Percentiles rank a stretch among this genome's conserved stretches.
Conservation (phyloP, 495 filamentous ascomycete species). For the Talaromyces thailandensis region DNA sequence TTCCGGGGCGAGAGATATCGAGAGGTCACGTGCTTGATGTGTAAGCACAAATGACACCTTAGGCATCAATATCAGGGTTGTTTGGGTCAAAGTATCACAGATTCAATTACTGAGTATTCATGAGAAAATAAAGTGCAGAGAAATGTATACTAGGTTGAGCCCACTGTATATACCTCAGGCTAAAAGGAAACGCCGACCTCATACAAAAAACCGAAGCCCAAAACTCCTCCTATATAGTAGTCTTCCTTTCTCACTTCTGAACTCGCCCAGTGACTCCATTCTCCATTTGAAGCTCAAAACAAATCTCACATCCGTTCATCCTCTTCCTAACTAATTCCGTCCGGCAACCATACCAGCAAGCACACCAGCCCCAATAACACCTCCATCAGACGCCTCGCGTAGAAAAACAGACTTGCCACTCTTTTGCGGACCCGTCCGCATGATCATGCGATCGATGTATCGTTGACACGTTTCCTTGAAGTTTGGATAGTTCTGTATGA, state of each 20-base stretch:
- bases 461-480: constrained; percentile 61
- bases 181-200: not conserved
- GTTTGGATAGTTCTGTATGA: constrained; percentile 66
- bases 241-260: not conserved
- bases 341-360: constrained; percentile 49
- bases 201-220: not conserved
- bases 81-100: not conserved
- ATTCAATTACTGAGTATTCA: not conserved
- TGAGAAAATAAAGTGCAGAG: not conserved
- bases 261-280: not conserved
- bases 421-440: constrained; percentile 43
- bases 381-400: constrained; percentile 63
- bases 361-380: constrained; percentile 68
- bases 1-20: not conserved
- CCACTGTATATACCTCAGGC: not conserved
- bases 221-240: not conserved
- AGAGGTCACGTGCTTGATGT: not conserved
- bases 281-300: not conserved
- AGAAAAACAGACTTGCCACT: constrained; percentile 53
- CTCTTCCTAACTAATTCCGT: not conserved
- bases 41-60: not conserved
- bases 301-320: not conserved
- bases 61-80: not conserved
- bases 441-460: constrained; percentile 56
- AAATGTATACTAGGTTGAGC: not conserved